Conservation (phyloP, 2,329 filamentous ascomycete species). For the Exophiala alcalophila region DNA sequence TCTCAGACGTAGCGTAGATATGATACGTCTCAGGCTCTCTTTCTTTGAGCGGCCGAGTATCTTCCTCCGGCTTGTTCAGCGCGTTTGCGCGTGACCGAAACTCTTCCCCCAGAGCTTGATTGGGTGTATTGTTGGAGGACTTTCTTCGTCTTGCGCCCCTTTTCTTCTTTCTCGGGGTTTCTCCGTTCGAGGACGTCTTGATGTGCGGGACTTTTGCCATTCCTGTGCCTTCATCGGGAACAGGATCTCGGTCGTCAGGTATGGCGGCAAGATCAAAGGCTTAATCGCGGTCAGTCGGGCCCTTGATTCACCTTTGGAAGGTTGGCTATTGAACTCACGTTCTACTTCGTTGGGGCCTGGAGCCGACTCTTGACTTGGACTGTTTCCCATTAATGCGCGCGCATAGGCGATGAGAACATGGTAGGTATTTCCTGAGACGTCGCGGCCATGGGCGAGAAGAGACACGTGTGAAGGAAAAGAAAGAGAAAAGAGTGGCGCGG, state of each 20-base stretch:
- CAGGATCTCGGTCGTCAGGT: constrained; percentile 22
- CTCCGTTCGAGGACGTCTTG: neutral
- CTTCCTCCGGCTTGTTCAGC: neutral
- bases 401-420: no score
- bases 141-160: neutral
- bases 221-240: constrained; percentile 1
- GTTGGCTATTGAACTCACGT: constrained; percentile 14
- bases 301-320: neutral
- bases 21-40: constrained; percentile 28
- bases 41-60: constrained; percentile 16
- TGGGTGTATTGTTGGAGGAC: neutral
- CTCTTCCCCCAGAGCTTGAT: neutral
- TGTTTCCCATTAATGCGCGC: constrained; percentile 29
- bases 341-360: constrained; percentile 4
- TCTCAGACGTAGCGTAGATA: constrained; percentile 24
- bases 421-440: no score
- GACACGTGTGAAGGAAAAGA: no score
- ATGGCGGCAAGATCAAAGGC: constrained; percentile 25
- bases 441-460: no score
- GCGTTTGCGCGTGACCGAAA: neutral
- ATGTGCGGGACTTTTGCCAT: constrained; percentile 3
- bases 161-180: constrained; percentile 8
- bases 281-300: constrained; percentile 5
- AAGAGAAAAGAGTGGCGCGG: no score
- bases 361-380: constrained; percentile 21